These are phyloP conservation scores for bread wheat (Triticum aestivum) DNA, from an alignment of 176 grass and related monocot species.

Conservation along the genomic window DNA sequence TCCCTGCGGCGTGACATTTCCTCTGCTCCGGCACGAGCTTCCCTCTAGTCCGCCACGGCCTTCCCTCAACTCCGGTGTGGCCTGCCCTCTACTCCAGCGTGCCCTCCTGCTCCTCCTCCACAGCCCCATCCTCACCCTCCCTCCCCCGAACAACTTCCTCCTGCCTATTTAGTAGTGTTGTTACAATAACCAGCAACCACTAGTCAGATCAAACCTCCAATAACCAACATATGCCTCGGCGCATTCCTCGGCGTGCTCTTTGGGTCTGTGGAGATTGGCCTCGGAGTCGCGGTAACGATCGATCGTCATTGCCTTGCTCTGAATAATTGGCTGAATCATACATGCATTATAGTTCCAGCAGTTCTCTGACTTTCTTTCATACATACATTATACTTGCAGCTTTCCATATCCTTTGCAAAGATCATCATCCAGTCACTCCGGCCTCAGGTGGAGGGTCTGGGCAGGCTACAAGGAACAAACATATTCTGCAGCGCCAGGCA, in stretches of 20 bases:
- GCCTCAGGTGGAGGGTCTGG: conserved; percentile 70
- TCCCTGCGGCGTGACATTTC: too few relatives aligned
- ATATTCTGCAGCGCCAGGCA: conserved; percentile 76
- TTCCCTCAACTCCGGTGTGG: too few relatives aligned
- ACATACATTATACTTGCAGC: conserved; percentile 30
- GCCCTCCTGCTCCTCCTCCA: too few relatives aligned
- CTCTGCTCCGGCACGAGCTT: too few relatives aligned
- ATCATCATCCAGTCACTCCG: conserved; percentile 74
- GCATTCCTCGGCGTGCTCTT: conserved; percentile 87
- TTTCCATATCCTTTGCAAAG: conserved; percentile 76
- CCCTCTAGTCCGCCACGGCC: too few relatives aligned
- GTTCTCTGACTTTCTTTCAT: not conserved
- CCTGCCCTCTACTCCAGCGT: too few relatives aligned
- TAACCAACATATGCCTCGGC: conserved; percentile 45
- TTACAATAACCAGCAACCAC: too few relatives aligned
- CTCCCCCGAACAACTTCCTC: too few relatives aligned
- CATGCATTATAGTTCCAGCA: not conserved
- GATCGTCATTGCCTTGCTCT: not conserved
- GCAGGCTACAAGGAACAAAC: conserved; percentile 76
- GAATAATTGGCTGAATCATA: not conserved
- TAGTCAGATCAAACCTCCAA: too few relatives aligned
- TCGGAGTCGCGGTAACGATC: conserved; percentile 57
- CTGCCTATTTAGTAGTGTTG: too few relatives aligned
- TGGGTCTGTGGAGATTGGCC: conserved; percentile 87
- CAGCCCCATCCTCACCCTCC: too few relatives aligned